Conservation (phyloP, 2,329 filamentous ascomycete species). For the Cadophora malorum region DNA sequence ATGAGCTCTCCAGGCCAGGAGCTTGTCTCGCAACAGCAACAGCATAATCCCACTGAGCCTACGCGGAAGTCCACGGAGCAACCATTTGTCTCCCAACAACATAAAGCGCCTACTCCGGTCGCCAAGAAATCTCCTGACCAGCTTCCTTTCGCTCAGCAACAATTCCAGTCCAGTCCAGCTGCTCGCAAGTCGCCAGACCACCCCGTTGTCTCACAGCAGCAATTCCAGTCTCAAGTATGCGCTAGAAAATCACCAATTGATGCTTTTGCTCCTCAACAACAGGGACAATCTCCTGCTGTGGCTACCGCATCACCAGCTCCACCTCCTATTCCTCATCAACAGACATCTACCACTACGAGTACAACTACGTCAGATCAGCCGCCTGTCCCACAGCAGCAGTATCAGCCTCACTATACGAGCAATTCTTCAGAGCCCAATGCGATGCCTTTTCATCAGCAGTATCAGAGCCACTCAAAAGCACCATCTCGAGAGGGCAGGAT, state of each 20-base stretch:
- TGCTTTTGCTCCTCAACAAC: background rate
- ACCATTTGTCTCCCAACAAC: background rate
- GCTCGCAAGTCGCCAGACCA: slow-evolving; percentile 4
- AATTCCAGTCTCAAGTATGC: background rate
- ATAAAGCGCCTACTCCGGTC: background rate
- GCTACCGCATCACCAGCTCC: background rate
- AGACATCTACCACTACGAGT: background rate
- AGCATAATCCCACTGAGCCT: slow-evolving; percentile 4
- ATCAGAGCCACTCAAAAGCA: background rate
- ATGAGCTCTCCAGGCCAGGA: background rate
- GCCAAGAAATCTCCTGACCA: background rate
- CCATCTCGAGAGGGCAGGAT: slow-evolving; percentile 2
- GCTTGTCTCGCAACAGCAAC: slow-evolving; percentile 11
- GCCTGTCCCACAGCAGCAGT: slow-evolving; percentile 21
- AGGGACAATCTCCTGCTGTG: background rate
- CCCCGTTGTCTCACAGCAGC: background rate
- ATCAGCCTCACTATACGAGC: slow-evolving; percentile 13
- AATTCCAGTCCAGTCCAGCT: slow-evolving; percentile 3
- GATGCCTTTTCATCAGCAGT: background rate
- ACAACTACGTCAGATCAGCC: background rate
- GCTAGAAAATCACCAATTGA: background rate
- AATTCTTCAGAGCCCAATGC: background rate
- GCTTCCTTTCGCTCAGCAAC: slow-evolving; percentile 14
- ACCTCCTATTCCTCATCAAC: background rate
- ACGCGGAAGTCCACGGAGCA: slow-evolving; percentile 11